These are phyloP conservation scores for Botryotinia calthae DNA, from an alignment of 2,329 filamentous ascomycete species.

Conservation along the genomic window DNA sequence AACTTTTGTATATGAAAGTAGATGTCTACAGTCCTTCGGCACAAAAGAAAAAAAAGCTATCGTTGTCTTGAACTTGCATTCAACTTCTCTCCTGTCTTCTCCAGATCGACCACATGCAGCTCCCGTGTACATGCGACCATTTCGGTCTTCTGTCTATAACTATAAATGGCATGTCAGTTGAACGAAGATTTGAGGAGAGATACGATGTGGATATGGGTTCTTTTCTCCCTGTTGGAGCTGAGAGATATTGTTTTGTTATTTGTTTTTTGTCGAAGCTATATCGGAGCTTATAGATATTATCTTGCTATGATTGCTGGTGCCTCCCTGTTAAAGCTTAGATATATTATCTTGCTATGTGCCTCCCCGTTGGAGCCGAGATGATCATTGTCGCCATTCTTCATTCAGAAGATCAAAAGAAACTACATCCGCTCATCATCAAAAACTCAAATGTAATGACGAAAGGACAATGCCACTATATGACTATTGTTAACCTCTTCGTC, in stretches of 20 bases:
- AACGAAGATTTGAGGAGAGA: background rate
- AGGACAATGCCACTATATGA: too few species aligned
- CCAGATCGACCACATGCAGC: background rate
- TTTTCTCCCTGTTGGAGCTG: background rate
- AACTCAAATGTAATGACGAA: too few species aligned
- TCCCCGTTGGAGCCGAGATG: background rate
- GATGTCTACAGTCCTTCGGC: background rate
- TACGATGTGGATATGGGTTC: background rate
- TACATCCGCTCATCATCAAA: too few species aligned
- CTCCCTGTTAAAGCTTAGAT: background rate
- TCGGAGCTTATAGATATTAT: background rate
- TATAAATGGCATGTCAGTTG: background rate
- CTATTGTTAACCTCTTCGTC: too few species aligned
- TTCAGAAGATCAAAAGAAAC: background rate
- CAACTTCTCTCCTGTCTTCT: background rate
- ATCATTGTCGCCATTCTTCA: background rate
- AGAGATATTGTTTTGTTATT: background rate
- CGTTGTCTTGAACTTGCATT: background rate
- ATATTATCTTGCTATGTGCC: background rate
- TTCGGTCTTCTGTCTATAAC: background rate
- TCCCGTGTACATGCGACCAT: background rate
- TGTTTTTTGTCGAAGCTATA: fast-evolving
- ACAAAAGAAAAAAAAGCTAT: background rate
- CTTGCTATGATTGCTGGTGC: background rate
- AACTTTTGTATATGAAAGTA: too few species aligned